phyloP scores from a whole-genome alignment of 2,329 filamentous ascomycete species.

The Proliferodiscus dingleyae region DNA sequence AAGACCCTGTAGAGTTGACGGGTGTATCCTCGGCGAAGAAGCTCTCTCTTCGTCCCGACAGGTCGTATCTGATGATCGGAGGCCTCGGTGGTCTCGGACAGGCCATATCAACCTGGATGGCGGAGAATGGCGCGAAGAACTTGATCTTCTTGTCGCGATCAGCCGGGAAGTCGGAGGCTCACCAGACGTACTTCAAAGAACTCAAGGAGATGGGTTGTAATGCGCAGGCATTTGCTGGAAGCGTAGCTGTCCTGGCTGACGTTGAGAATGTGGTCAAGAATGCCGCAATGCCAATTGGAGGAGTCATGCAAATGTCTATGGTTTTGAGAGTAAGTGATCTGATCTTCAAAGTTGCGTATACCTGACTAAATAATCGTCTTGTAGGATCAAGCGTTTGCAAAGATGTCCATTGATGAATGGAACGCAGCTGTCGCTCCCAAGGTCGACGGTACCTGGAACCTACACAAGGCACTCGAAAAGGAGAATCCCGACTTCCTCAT shows the following conservation, averaged over 20 bases:
- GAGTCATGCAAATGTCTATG: slow-evolving; percentile 30
- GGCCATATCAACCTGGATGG: slow-evolving; percentile 35
- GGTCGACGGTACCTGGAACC: slow-evolving; percentile 15
- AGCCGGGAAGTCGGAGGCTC: slow-evolving; percentile 31
- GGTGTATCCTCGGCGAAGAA: neutral
- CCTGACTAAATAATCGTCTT: neutral
- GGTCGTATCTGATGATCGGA: slow-evolving; percentile 36
- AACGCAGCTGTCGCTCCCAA: slow-evolving; percentile 33
- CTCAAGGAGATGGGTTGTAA: slow-evolving; percentile 13
- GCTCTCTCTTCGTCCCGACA: slow-evolving; percentile 7
- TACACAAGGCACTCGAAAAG: slow-evolving; percentile 10
- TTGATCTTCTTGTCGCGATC: slow-evolving; percentile 36
- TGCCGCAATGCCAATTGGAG: slow-evolving; percentile 11
- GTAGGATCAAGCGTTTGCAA: slow-evolving; percentile 28
- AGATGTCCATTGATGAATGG: slow-evolving; percentile 35
- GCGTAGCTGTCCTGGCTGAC: slow-evolving; percentile 10
- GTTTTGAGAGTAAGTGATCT: slow-evolving; percentile 17
- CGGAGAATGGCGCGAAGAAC: slow-evolving; percentile 33
- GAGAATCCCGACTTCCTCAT: slow-evolving; percentile 37
- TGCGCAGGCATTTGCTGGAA: slow-evolving; percentile 12
- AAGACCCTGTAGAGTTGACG: slow-evolving; percentile 18
- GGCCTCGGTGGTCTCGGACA: slow-evolving; percentile 40
- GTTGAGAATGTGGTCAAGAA: slow-evolving; percentile 5
- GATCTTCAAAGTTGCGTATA: neutral
- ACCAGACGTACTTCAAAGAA: slow-evolving; percentile 13